These are phyloP conservation scores for Entomortierella chlamydospora DNA, from an alignment of 192 early-diverging fungal genomes.

Conservation along the genomic window DNA sequence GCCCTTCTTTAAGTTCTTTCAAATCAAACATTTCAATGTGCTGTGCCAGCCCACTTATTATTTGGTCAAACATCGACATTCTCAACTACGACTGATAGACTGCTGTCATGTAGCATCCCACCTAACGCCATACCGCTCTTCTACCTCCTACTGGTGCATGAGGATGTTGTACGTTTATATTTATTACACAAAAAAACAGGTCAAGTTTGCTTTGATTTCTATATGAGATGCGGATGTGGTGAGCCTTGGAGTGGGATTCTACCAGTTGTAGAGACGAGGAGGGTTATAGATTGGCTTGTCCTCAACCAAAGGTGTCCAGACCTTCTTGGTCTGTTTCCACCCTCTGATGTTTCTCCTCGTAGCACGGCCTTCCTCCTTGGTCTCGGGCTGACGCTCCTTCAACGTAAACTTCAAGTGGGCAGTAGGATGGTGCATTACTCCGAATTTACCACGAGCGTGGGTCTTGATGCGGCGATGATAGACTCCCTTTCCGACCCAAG, in stretches of 20 bases:
- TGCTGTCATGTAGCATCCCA: too few relatives aligned
- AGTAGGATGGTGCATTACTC: conserved; percentile 78
- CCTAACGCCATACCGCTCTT: too few relatives aligned
- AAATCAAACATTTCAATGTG: neutral
- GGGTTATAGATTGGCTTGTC: conserved; percentile 80
- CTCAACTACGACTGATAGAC: too few relatives aligned
- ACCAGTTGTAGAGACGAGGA: conserved; percentile 82
- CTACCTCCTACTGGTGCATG: neutral
- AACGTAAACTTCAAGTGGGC: conserved; percentile 87
- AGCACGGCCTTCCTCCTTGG: conserved; percentile 40
- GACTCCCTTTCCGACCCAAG: conserved; percentile 89
- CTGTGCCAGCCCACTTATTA: neutral
- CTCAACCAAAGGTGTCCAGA: conserved; percentile 79
- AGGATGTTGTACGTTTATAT: neutral
- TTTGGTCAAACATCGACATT: too few relatives aligned
- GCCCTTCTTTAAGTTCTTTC: conserved; percentile 15
- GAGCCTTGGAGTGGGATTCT: conserved; percentile 3
- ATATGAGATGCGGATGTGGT: neutral
- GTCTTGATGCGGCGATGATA: conserved; percentile 80
- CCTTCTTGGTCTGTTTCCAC: conserved; percentile 73
- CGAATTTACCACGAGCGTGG: conserved; percentile 83
- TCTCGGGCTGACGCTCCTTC: conserved; percentile 65
- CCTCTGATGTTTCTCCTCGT: conserved; percentile 68
- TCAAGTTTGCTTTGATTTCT: neutral
- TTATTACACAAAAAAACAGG: conserved; percentile 7